Evolutionary conservation across 169 alveolate species (phyloP).

Genomic region (Eimeria brunetti): DNA sequence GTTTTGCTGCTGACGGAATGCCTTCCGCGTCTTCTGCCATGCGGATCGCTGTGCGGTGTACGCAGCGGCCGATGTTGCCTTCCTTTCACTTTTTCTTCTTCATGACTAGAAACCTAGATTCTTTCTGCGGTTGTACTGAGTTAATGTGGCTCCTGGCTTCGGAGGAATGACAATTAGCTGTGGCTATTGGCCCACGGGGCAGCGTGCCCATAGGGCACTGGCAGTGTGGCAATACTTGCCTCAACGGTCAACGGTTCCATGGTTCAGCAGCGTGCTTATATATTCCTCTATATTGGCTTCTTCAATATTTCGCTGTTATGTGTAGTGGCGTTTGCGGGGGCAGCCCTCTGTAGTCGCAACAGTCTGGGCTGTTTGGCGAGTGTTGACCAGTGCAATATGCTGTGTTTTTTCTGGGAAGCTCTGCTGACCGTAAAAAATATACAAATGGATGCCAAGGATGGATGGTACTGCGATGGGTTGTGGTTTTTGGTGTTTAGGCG

Average conservation of each 20-base stretch:
- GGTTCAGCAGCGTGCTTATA: neutral
- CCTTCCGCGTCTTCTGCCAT: neutral
- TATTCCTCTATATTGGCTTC: neutral
- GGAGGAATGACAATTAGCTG: neutral
- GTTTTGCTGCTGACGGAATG: neutral
- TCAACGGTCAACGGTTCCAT: neutral
- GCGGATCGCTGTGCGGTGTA: neutral
- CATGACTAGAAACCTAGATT: neutral
- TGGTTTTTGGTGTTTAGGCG: conserved; percentile 57
- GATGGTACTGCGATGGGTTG: neutral
- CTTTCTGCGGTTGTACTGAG: neutral
- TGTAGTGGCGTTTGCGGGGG: neutral
- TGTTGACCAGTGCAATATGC: neutral
- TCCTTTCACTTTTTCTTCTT: neutral
- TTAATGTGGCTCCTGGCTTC: neutral
- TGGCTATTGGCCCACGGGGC: neutral
- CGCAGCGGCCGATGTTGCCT: neutral
- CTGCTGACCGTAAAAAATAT: neutral
- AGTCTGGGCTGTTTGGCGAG: neutral
- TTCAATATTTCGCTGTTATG: neutral
- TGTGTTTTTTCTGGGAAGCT: neutral
- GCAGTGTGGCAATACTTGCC: neutral
- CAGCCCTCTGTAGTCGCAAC: neutral
- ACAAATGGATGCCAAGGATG: no score
- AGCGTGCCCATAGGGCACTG: neutral